Evolutionary conservation across 345 rosid genomes (phyloP), one percentile per base, ranked within the genome.

Genomic region (Eucalyptus lansdowneana): DNA sequence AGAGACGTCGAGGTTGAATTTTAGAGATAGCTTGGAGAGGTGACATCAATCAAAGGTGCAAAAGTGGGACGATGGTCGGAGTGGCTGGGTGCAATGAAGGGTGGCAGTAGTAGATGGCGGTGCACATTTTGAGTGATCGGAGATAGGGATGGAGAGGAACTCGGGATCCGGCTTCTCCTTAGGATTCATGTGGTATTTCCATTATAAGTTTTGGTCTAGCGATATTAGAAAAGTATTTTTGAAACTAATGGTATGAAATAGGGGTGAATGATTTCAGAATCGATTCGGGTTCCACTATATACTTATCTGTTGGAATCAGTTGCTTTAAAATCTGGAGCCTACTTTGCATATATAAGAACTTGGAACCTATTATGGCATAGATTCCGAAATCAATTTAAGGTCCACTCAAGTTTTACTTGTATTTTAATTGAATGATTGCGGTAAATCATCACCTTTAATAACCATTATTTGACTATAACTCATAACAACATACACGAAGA

Each of bases 251-350:
- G 0, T 25, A 58, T 58, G 1, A 58, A 58, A 53, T 53, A 53
- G 25, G 2, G 10, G 2, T 19, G 25, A 53, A 21, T 0, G 5
- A 21, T 53, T 53, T 53, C 11, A 19, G 0, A 51, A 7, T 51
- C 9, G 0, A 2, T 51, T 1, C 10, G 0, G 0, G 0, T 4
- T 53, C 0, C 25, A 53, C 24, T 1, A 0, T 0, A 53, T 53
- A 53, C 25, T 53, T 53, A 4, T 0, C 0, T 8, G 0, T 53
- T 53, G 10, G 54, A 51, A 51, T 51, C 2, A 17, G 1, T 53
- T 53, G 0, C 25, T 21, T 53, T 53, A 21, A 4, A 53, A 19
- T 19, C 1, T 0, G 1, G 11, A 53, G 2, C 4, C 5, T 19
- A 53, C 11, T 0, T 0, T 53, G 1, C 24, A 53, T 53, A 53